Base-by-base conservation (phyloP, 331 rosid genomes). In the Acacia concinna region DNA sequence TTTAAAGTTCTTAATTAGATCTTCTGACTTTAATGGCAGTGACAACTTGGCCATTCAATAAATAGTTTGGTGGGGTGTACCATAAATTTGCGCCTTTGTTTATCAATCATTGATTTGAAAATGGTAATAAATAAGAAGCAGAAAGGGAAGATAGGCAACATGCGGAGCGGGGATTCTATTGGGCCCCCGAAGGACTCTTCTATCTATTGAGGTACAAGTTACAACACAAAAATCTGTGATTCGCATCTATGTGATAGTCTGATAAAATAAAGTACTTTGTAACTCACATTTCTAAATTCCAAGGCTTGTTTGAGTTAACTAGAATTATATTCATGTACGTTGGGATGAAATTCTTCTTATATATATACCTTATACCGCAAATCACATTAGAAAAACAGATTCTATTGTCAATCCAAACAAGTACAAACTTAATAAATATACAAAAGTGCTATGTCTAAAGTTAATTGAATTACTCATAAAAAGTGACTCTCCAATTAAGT, bases 1-100 rank as follows among this genome's bases (percentile, higher is more conserved):
- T 47, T 73, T 78, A 56, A 52, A 52, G 63, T 54, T 64, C 12
- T 73, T 72, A 57, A 76, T 28, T 74, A 10, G 70, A 81, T 76
- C 28, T 59, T 30, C 13, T 54, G 30, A 54, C 30, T 54, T 54
- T 23, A 23, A 3, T 54, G 23, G 44, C 73, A 3, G 46, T 71
- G 51, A 8, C 77, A 30, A 57, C 41, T 69, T 32, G 30, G 69
- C 46, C 14, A 34, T n/a, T 78, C 14, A 32, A 18, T 32, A 64
- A 18, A 64, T 34, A 34, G 70, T 8, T 10, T 0, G 32, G 32
- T 67, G 51, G 21, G 10, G 1, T 0, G n/a, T 38, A 21, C 34
- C 73, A 40, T 66, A 67, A 67, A n/a, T 67, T 68, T 21, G 46
- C 40, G 34, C 34, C 52, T 20, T 14, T 40, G 34, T 40, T 38